Evolutionary conservation across 129 eudicot species (phyloP).

Genomic region (Ambrosia artemisiifolia): DNA sequence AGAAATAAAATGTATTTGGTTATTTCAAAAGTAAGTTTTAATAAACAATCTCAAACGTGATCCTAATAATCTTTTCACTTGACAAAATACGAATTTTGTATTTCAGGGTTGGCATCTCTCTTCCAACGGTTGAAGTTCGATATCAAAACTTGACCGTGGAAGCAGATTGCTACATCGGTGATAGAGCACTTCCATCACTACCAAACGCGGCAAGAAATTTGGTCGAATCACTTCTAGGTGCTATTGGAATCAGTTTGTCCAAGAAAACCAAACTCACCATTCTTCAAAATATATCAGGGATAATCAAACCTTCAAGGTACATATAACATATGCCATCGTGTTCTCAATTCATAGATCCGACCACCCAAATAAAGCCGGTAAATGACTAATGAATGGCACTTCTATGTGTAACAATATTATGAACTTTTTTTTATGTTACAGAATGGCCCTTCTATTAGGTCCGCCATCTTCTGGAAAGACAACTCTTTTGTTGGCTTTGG

Average conservation of each 20-base stretch:
- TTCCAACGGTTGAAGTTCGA: slow-evolving; percentile 72
- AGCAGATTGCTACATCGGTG: slow-evolving; percentile 50
- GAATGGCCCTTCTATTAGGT: slow-evolving; percentile 58
- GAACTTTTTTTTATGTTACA: slow-evolving; percentile 18
- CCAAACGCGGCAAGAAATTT: slow-evolving; percentile 19
- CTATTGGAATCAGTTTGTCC: slow-evolving; percentile 32
- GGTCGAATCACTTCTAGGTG: slow-evolving; percentile 24
- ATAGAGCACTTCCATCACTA: slow-evolving; percentile 54
- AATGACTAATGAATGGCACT: not conserved
- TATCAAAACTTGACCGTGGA: slow-evolving; percentile 51
- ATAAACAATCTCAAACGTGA: not conserved
- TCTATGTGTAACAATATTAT: not conserved
- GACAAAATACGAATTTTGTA: not conserved
- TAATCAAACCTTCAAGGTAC: slow-evolving; percentile 54
- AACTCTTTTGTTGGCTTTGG: slow-evolving; percentile 46
- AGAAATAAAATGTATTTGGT: not conserved
- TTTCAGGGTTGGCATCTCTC: slow-evolving; percentile 61
- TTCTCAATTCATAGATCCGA: not conserved
- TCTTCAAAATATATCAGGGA: slow-evolving; percentile 44
- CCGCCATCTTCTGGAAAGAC: slow-evolving; percentile 74
- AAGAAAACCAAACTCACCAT: slow-evolving; percentile 39
- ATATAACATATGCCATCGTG: not conserved
- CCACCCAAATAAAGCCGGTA: not conserved
- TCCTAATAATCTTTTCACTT: not conserved
- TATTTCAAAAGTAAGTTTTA: not conserved